Percentiles rank a stretch among this genome's conserved stretches.
phyloP scores from a whole-genome alignment of 2,329 filamentous ascomycete species.

The Aspergillus sp. region DNA sequence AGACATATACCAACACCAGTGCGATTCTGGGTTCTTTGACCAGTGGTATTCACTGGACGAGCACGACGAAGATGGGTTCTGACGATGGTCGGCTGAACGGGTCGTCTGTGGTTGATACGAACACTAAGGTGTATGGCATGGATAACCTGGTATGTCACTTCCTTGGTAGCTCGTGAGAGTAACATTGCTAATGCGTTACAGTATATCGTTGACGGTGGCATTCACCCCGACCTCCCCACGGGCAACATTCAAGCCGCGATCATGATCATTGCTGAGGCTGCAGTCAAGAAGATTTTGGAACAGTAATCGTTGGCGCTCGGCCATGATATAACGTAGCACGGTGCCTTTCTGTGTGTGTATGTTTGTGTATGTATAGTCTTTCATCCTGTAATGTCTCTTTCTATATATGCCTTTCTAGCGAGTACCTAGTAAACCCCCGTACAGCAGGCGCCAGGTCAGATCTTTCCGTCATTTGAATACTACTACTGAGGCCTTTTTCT shows the following conservation, averaged over 20 bases:
- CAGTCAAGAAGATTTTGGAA: slow-evolving; percentile 40
- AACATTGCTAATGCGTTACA: slow-evolving; percentile 39
- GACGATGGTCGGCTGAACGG: slow-evolving; percentile 16
- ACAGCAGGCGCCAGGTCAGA: too few relatives aligned
- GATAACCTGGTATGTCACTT: slow-evolving; percentile 46
- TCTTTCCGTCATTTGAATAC: too few relatives aligned
- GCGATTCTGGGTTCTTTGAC: slow-evolving; percentile 36
- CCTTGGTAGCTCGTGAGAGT: background rate
- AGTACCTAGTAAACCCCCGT: too few relatives aligned
- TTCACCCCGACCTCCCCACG: slow-evolving; percentile 52
- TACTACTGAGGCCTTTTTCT: too few relatives aligned
- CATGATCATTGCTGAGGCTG: slow-evolving; percentile 63
- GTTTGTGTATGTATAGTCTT: too few relatives aligned
- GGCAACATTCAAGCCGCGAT: slow-evolving; percentile 67
- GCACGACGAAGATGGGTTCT: slow-evolving; percentile 17
- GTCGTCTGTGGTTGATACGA: slow-evolving; percentile 15
- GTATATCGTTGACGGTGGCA: slow-evolving; percentile 14
- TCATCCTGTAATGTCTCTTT: too few relatives aligned
- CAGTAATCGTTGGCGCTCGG: slow-evolving; percentile 34
- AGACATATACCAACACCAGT: slow-evolving; percentile 21
- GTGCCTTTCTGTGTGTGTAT: too few relatives aligned
- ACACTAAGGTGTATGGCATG: slow-evolving; percentile 16
- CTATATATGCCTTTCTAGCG: too few relatives aligned
- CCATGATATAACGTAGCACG: too few relatives aligned
- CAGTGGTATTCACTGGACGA: slow-evolving; percentile 11